phyloP scores from a whole-genome alignment of 805 yeast species.

The Candida sithepensis region DNA sequence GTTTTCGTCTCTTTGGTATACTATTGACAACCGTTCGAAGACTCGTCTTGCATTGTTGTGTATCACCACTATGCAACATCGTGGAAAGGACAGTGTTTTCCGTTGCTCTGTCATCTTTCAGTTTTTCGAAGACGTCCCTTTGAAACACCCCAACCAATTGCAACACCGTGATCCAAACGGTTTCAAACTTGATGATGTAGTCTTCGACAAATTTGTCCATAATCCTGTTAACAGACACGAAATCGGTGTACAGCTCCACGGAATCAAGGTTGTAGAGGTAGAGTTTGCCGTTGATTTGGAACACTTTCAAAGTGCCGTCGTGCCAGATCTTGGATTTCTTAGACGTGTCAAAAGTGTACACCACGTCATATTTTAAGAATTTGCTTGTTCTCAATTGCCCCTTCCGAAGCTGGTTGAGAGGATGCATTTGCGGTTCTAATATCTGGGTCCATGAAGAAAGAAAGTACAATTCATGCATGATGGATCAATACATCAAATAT shows the following conservation, averaged over 20 bases:
- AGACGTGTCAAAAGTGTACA: conserved; percentile 41
- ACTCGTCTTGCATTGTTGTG: too few species aligned
- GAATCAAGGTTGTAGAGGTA: conserved; percentile 36
- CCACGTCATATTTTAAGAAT: conserved; percentile 43
- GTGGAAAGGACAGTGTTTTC: not conserved
- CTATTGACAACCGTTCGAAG: too few species aligned
- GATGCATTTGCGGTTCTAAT: too few species aligned
- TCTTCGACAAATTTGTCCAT: conserved; percentile 10
- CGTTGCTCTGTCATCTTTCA: conserved; percentile 2
- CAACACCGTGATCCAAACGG: conserved; percentile 23
- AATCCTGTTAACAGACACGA: conserved; percentile 2
- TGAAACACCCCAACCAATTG: conserved; percentile 32
- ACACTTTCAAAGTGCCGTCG: conserved; percentile 35
- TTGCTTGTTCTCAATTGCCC: conserved; percentile 32
- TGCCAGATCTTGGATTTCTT: conserved; percentile 50
- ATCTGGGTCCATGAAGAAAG: too few species aligned
- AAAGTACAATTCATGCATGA: too few species aligned
- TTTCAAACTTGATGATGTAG: conserved; percentile 22
- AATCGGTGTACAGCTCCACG: conserved; percentile 26
- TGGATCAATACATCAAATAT: too few species aligned
- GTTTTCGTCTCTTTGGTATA: not conserved
- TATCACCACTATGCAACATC: too few species aligned
- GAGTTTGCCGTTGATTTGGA: conserved; percentile 45
- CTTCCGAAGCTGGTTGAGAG: not conserved
- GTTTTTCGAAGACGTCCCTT: conserved; percentile 33